A percentile compares a stretch with the other conserved stretches of the same genome.
These are phyloP conservation scores for Rosa chinensis DNA, from an alignment of 306 rosid genomes.

Conservation along the genomic window DNA sequence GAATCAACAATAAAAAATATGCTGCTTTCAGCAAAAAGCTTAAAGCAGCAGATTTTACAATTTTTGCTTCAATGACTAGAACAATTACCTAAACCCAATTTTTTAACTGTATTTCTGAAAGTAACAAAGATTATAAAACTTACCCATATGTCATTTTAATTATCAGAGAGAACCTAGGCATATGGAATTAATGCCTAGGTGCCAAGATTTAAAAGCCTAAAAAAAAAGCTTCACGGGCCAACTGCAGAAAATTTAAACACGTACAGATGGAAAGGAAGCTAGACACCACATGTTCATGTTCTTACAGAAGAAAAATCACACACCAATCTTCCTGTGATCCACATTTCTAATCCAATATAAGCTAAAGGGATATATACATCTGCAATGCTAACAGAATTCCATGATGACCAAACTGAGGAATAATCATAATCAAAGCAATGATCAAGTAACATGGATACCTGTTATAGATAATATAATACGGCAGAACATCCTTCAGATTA, in stretches of 20 bases:
- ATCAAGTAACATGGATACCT: too few relatives aligned
- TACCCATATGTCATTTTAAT: background rate
- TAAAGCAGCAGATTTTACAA: background rate
- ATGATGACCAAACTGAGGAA: too few relatives aligned
- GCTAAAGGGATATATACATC: too few relatives aligned
- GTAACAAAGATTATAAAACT: background rate
- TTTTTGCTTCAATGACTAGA: background rate
- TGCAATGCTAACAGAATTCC: too few relatives aligned
- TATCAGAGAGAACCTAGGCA: background rate
- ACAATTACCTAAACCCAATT: background rate
- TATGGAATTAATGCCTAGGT: background rate
- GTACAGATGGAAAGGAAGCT: slow-evolving; percentile 13
- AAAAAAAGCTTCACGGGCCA: slow-evolving; percentile 24
- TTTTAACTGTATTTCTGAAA: background rate
- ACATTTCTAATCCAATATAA: too few relatives aligned
- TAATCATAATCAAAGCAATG: too few relatives aligned
- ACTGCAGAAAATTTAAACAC: background rate
- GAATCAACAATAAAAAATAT: background rate
- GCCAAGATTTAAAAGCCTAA: slow-evolving; percentile 6
- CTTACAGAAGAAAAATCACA: slow-evolving; percentile 17
- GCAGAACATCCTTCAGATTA: background rate
- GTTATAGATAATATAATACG: too few relatives aligned
- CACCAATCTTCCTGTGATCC: background rate
- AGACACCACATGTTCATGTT: slow-evolving; percentile 23
- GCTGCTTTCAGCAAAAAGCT: background rate